Evolutionary conservation across 768 basidiomycete genomes (phyloP), one percentile per base, ranked within the genome.

Genomic region (Fibroporia radiculosa): DNA sequence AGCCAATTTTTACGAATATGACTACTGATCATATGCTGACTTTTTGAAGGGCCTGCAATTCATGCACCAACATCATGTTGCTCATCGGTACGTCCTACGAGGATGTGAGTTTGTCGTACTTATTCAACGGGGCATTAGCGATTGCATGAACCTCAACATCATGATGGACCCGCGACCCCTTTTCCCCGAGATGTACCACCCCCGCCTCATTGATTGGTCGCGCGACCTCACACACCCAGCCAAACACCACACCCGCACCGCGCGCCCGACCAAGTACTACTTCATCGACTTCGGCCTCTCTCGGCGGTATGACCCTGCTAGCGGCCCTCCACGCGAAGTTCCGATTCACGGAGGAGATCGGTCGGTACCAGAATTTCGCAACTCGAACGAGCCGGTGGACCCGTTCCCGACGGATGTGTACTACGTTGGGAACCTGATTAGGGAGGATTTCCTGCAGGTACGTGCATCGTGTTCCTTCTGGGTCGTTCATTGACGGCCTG

Each of bases 191-290:
- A 31, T 48, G 36, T 48, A 16, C 22, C 50, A 51, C 24, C 50
- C 50, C 10, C 18, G 14, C 4, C 29, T 10, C 10, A 7, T 13
- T 7, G 20, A 26, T 2, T 20, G 25, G 14, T 35, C 2, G n/a
- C 34, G 8, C 6, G 38, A 46, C 28, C 43, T 26, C 26, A 42
- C 13, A 12, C 34, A 40, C 3, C 12, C 13, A 11, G 45, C 69
- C 64, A 36, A 66, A 33, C 43, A 51, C 42, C 42, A 40, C 25
- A 51, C 39, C 4, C 49, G 59, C 8, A 64, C 60, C 1, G 41
- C 48, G 28, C 45, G 50, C 1, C 61, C 63, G 3, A 28, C 54
- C 1, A 45, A 48, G 27, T 64, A 62, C 40, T 58, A 54, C 28
- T 45, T 57, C 32, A 55, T 53, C 26, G 60, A 62, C 44, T 55